These are phyloP conservation scores for Yarrowia bubula DNA, from an alignment of 805 yeast genomes.

Conservation along the genomic window DNA sequence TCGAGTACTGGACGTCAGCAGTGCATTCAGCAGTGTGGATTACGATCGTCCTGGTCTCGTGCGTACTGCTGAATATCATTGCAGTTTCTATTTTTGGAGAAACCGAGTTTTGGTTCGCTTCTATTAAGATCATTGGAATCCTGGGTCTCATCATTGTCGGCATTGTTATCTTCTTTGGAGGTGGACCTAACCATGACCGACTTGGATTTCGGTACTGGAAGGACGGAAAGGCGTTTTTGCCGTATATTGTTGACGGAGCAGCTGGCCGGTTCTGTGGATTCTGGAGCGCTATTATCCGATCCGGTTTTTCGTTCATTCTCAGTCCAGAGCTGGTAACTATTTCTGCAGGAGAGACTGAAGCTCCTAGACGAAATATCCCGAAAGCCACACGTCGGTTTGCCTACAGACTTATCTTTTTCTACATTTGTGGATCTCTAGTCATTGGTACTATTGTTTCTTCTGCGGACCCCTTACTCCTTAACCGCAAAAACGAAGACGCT, in stretches of 20 bases:
- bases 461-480: conserved; percentile 55
- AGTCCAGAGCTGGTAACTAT: conserved; percentile 76
- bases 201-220: conserved; percentile 56
- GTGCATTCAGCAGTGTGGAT: conserved; percentile 54
- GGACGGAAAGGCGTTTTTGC: conserved; percentile 49
- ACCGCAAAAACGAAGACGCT: conserved; percentile 54
- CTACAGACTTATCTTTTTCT: conserved; percentile 65
- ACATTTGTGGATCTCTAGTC: conserved; percentile 63
- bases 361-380: conserved; percentile 75
- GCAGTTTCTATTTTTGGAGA: conserved; percentile 53
- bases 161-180: conserved; percentile 51
- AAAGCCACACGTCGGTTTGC: conserved; percentile 73
- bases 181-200: conserved; percentile 52
- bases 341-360: conserved; percentile 80
- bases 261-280: conserved; percentile 67
- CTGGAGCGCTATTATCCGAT: conserved; percentile 60
- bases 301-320: conserved; percentile 76
- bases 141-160: conserved; percentile 63
- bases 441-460: conserved; percentile 72
- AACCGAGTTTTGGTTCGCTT: conserved; percentile 62
- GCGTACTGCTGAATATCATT: conserved; percentile 46
- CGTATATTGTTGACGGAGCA: conserved; percentile 50
- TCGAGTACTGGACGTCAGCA: conserved; percentile 48
- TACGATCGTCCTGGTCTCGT: conserved; percentile 49
- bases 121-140: conserved; percentile 60